Conservation (phyloP, 176 grass and related monocot genomes). For the Metroxylon sagu region DNA sequence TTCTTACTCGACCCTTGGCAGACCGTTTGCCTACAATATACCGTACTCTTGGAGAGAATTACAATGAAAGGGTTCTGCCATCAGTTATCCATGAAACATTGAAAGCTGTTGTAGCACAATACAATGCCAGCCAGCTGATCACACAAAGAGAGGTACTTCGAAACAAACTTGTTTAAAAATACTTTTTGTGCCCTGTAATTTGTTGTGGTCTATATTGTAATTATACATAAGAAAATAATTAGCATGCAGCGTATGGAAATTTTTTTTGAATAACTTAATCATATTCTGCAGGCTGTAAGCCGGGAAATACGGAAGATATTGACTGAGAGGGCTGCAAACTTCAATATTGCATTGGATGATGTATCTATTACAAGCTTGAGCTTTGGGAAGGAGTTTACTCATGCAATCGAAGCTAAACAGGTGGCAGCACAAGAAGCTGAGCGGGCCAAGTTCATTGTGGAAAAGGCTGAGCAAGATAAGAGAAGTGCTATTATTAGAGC, state of each 20-base stretch:
- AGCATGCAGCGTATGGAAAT: no score
- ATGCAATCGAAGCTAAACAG: conserved; percentile 96
- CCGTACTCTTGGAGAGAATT: conserved; percentile 71
- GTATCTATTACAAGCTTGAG: conserved; percentile 86
- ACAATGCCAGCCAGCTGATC: conserved; percentile 95
- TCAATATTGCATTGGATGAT: conserved; percentile 89
- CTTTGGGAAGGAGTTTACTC: conserved; percentile 91
- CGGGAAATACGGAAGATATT: conserved; percentile 96
- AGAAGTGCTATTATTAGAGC: conserved; percentile 59
- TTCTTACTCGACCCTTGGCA: conserved; percentile 65
- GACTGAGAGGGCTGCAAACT: conserved; percentile 83
- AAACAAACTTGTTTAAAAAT: no score
- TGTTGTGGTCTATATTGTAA: no score
- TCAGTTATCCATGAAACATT: conserved; percentile 94
- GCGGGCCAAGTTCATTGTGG: conserved; percentile 79
- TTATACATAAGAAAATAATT: no score
- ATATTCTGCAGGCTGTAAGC: conserved; percentile 66
- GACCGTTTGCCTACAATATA: conserved; percentile 72
- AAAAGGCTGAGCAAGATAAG: conserved; percentile 88
- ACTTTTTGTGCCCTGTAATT: no score
- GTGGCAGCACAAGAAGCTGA: conserved; percentile 90
- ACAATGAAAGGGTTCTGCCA: conserved; percentile 81
- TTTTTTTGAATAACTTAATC: conserved; percentile 5
- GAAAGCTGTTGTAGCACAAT: conserved; percentile 91
- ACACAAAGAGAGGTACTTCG: conserved; percentile 79